phyloP scores from a whole-genome alignment of 2,329 filamentous ascomycete species.

The Ophiostoma ulmi region DNA sequence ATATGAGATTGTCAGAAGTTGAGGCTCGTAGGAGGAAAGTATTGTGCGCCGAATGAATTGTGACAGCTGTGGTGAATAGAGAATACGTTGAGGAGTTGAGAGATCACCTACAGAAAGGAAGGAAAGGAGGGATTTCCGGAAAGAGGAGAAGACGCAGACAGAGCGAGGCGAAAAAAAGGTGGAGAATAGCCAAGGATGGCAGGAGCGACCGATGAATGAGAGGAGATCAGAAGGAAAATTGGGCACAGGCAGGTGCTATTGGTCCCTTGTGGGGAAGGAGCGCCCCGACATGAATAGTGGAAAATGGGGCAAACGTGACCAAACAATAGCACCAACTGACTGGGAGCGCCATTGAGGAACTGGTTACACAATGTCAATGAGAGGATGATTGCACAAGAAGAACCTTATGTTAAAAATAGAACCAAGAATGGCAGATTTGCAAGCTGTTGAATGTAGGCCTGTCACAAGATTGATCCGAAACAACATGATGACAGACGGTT shows the following conservation, averaged over 20 bases:
- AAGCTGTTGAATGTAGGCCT: background rate
- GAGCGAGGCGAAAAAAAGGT: constrained; percentile 12
- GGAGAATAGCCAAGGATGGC: background rate
- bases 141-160: background rate
- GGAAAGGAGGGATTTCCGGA: constrained; percentile 12
- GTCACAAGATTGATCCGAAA: background rate
- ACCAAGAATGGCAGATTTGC: background rate
- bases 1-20: background rate
- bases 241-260: constrained; percentile 11
- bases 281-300: constrained; percentile 13
- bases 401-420: background rate
- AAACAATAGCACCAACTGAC: constrained; percentile 7
- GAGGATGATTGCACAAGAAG: background rate
- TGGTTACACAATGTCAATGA: background rate
- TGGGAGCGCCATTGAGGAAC: background rate
- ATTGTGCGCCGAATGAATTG: background rate
- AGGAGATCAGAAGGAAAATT: constrained; percentile 22
- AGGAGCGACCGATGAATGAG: constrained; percentile 14
- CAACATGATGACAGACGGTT: background rate
- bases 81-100: background rate
- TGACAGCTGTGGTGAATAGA: constrained; percentile 5
- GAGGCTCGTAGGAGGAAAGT: background rate
- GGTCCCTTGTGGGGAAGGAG: constrained; percentile 15
- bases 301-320: background rate
- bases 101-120: constrained; percentile 6